phyloP scores from a whole-genome alignment of 208 protist genomes.

The Leishmania guyanensis region DNA sequence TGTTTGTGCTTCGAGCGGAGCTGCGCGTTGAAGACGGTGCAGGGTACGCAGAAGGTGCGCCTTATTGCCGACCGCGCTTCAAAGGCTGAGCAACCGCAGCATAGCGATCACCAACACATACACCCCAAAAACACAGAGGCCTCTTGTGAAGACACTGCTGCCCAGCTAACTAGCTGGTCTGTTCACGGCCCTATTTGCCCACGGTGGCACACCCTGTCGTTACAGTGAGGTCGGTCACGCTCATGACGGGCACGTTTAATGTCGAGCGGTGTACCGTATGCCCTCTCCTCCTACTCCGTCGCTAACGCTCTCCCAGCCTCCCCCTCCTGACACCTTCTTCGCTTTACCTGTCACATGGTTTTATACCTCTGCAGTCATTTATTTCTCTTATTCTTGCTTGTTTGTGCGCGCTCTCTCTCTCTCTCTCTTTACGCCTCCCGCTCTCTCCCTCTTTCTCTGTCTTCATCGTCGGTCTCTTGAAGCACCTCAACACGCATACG shows the following conservation, averaged over 20 bases:
- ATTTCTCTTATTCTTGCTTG: neutral
- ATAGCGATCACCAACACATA: neutral
- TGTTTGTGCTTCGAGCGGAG: neutral
- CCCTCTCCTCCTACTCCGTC: neutral
- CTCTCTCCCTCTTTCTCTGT: constrained; percentile 6
- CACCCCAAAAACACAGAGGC: neutral
- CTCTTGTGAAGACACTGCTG: neutral
- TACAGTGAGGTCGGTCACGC: neutral
- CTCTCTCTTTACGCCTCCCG: neutral
- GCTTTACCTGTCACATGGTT: neutral
- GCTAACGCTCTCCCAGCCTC: neutral
- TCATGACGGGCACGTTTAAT: neutral
- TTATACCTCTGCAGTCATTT: neutral
- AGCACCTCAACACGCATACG: neutral
- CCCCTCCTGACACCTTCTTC: neutral
- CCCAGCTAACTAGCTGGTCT: neutral
- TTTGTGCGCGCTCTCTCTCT: neutral
- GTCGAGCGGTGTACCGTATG: neutral
- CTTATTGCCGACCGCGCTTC: neutral
- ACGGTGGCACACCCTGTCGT: neutral
- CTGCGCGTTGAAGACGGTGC: neutral
- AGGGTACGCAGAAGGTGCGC: neutral
- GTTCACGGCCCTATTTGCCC: neutral
- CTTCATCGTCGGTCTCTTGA: constrained; percentile 7
- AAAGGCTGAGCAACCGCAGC: too few species aligned